phyloP scores from a whole-genome alignment of 2,329 filamentous ascomycete genomes.

The Nemania sp. region DNA sequence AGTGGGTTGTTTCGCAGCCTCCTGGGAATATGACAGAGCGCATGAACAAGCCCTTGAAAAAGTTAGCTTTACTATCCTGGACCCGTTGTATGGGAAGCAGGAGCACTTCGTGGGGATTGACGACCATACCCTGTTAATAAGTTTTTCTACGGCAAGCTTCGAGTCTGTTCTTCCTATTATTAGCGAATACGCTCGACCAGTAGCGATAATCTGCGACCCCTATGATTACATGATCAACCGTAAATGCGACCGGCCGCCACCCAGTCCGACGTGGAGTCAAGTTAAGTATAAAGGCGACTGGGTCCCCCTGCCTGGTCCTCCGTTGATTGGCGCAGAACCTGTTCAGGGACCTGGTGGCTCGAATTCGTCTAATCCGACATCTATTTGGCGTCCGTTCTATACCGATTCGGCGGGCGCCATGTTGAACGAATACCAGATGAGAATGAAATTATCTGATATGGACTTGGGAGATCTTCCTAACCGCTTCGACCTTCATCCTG shows the following conservation, averaged over 20 bases:
- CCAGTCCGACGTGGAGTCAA: slow-evolving; percentile 14
- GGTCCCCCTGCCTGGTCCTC: slow-evolving; percentile 19
- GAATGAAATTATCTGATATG: slow-evolving; percentile 10
- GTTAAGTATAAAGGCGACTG: slow-evolving; percentile 5
- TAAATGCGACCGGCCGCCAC: background rate
- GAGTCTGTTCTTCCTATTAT: slow-evolving; percentile 15
- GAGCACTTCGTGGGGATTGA: slow-evolving; percentile 17
- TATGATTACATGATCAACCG: slow-evolving; percentile 8
- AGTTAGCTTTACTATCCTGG: slow-evolving; percentile 12
- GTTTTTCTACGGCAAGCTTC: slow-evolving; percentile 7
- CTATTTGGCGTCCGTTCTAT: slow-evolving; percentile 8
- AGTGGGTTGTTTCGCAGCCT: slow-evolving; percentile 16
- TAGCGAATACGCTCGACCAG: slow-evolving; percentile 18
- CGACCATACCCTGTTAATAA: slow-evolving; percentile 19
- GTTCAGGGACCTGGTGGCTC: background rate
- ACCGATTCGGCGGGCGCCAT: slow-evolving; percentile 13
- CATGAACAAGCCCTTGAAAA: background rate
- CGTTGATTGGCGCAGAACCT: background rate
- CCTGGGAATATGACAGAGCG: slow-evolving; percentile 14
- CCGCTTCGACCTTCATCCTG: slow-evolving; percentile 12
- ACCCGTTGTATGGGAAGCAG: slow-evolving; percentile 3
- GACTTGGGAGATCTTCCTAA: slow-evolving; percentile 7
- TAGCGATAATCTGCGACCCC: slow-evolving; percentile 20
- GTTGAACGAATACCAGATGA: slow-evolving; percentile 14
- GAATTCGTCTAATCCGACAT: background rate